A percentile compares a stretch with the other conserved stretches of the same genome.
These are phyloP conservation scores for Aspergillus fischeri DNA, from an alignment of 2,329 filamentous ascomycete species.

Conservation along the genomic window DNA sequence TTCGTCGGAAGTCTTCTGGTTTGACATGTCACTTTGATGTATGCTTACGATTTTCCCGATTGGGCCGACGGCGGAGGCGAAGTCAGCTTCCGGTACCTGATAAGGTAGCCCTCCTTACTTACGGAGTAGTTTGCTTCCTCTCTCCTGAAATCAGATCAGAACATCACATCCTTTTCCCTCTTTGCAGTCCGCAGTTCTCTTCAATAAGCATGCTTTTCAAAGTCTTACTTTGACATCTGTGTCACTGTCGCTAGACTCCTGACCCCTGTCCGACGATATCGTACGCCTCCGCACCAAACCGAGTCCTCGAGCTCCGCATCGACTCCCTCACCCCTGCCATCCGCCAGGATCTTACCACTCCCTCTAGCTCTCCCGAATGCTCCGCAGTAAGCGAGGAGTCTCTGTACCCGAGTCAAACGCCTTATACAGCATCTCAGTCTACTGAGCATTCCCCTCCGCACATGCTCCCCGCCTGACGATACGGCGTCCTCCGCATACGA, in stretches of 20 bases:
- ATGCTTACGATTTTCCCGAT: conserved; percentile 14
- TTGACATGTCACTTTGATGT: too few species aligned
- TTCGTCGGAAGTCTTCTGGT: too few species aligned
- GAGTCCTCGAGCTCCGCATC: background rate
- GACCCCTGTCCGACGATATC: background rate
- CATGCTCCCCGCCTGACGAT: background rate
- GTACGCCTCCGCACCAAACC: background rate
- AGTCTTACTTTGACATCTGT: background rate
- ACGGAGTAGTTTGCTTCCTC: background rate
- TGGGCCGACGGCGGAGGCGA: conserved; percentile 1
- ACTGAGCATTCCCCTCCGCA: background rate
- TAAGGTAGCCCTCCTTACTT: background rate
- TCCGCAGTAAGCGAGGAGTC: background rate
- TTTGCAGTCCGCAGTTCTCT: background rate
- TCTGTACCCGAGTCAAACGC: background rate
- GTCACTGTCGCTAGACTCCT: background rate
- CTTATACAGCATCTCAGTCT: background rate
- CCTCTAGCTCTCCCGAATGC: too few species aligned
- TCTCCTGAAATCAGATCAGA: background rate
- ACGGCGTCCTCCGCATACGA: background rate
- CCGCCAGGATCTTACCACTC: background rate
- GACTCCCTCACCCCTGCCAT: background rate
- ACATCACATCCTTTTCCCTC: background rate
- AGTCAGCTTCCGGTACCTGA: background rate
- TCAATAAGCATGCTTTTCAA: background rate